Evolutionary conservation across 2,329 filamentous ascomycete genomes (phyloP).

Genomic region (Nothomitra cinnamomea): DNA sequence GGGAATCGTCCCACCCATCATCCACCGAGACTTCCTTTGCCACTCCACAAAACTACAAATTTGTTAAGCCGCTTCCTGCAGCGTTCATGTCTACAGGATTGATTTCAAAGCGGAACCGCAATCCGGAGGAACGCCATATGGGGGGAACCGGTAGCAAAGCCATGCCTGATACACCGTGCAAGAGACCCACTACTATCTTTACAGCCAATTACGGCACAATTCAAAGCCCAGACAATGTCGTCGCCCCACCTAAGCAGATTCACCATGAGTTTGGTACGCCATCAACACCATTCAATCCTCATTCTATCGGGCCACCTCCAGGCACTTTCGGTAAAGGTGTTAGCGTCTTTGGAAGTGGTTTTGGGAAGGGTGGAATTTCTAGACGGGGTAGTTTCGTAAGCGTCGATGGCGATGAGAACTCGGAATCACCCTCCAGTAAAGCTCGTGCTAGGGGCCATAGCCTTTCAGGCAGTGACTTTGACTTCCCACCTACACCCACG

Average conservation of each 20-base stretch:
- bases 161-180: constrained; percentile 93
- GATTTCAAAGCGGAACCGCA: constrained; percentile 84
- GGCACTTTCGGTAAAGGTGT: constrained; percentile 49
- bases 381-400: constrained; percentile 60
- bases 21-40: constrained; percentile 39
- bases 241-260: constrained; percentile 43
- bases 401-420: constrained; percentile 59
- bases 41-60: constrained; percentile 62
- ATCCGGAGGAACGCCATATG: constrained; percentile 48
- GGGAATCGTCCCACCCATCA: constrained; percentile 30
- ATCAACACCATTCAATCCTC: constrained; percentile 63
- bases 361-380: constrained; percentile 29
- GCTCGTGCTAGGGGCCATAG: constrained; percentile 27
- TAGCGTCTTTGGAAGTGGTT: constrained; percentile 43
- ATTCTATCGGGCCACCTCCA: constrained; percentile 42
- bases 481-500: constrained; percentile 86
- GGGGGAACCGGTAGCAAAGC: constrained; percentile 37
- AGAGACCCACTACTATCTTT: constrained; percentile 58
- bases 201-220: constrained; percentile 36
- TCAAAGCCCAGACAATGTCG: constrained; percentile 37
- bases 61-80: constrained; percentile 57
- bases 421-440: constrained; percentile 36
- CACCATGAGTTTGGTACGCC: constrained; percentile 61
- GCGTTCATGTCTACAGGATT: constrained; percentile 91
- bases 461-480: constrained; percentile 43